Conservation (phyloP, 2,329 filamentous ascomycete genomes). For the Pseudogymnoascus sp. region DNA sequence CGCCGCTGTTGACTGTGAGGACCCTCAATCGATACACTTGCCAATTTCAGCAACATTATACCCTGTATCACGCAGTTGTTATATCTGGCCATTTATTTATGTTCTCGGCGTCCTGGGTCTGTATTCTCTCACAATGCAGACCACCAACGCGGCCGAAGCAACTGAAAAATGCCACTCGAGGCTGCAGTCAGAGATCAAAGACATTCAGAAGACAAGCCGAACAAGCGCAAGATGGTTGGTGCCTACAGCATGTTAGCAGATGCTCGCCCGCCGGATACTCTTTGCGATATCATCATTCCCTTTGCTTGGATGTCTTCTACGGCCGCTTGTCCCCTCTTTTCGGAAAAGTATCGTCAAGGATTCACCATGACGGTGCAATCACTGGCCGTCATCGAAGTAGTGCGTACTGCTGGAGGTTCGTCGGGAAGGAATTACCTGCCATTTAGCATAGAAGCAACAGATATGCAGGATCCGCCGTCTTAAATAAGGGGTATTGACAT, state of each 20-base stretch:
- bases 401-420: too few species aligned
- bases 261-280: neutral
- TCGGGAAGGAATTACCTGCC: too few species aligned
- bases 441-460: neutral
- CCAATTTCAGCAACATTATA: too few species aligned
- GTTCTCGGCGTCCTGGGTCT: too few species aligned
- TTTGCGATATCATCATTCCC: neutral
- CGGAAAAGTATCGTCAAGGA: neutral
- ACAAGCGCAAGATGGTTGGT: neutral
- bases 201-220: neutral
- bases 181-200: neutral
- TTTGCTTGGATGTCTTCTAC: neutral
- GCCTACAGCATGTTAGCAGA: neutral
- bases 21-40: too few species aligned
- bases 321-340: neutral
- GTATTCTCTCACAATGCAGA: too few species aligned
- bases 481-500: too few species aligned
- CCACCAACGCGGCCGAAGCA: neutral
- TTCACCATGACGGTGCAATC: neutral
- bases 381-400: too few species aligned
- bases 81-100: too few species aligned
- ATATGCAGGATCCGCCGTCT: neutral
- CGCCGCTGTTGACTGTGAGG: too few species aligned
- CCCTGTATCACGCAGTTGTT: too few species aligned
- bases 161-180: neutral